Percentiles rank a stretch among this genome's conserved stretches.
Evolutionary conservation across 257 asterid genomes (phyloP).

Genomic region (Avicennia marina): DNA sequence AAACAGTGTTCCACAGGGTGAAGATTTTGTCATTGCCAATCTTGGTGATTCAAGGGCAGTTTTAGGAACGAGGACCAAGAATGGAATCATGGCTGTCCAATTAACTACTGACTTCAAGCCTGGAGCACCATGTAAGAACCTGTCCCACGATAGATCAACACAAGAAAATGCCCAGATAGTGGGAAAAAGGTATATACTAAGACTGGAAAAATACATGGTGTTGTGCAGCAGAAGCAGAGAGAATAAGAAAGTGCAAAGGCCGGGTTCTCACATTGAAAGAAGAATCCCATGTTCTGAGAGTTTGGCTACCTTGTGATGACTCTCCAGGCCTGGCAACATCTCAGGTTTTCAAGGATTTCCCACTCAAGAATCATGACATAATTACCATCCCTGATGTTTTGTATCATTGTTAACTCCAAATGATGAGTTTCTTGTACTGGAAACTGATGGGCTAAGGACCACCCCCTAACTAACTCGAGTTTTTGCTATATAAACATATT

Average conservation of each 20-base stretch:
- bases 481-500: neutral
- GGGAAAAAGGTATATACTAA: too few species aligned
- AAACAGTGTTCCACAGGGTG: slow-evolving; percentile 43
- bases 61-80: slow-evolving; percentile 50
- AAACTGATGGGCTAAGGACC: slow-evolving; percentile 70
- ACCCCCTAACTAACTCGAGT: neutral
- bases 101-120: slow-evolving; percentile 85
- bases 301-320: slow-evolving; percentile 72
- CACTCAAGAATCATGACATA: slow-evolving; percentile 60
- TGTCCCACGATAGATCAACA: too few species aligned
- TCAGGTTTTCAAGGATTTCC: slow-evolving; percentile 74
- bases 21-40: slow-evolving; percentile 62
- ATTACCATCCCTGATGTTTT: slow-evolving; percentile 65
- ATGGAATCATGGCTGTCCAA: slow-evolving; percentile 51
- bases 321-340: slow-evolving; percentile 94
- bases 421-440: slow-evolving; percentile 67
- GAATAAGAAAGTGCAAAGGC: slow-evolving; percentile 69
- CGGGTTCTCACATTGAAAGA: slow-evolving; percentile 61
- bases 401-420: slow-evolving; percentile 46
- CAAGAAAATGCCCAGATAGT: too few species aligned
- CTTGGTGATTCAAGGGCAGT: slow-evolving; percentile 86
- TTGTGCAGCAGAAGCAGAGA: slow-evolving; percentile 69
- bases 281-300: slow-evolving; percentile 66
- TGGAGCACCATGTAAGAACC: slow-evolving; percentile 50
- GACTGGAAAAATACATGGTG: too few species aligned